Conservation (phyloP, 2,329 filamentous ascomycete genomes). For the Penicillium fuscoglaucum region DNA sequence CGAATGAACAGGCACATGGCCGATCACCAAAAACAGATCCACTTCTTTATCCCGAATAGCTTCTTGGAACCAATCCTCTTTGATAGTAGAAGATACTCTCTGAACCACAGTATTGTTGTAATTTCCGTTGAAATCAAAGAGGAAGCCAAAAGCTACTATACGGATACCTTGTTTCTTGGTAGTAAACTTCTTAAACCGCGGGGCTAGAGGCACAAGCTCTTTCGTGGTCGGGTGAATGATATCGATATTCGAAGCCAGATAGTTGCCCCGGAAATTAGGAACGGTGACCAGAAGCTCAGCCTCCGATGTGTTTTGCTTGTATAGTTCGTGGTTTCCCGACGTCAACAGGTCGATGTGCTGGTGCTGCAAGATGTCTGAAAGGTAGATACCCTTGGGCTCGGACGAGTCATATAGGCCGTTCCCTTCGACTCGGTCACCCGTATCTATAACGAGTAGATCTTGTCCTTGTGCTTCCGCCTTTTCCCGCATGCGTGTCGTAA, state of each 20-base stretch:
- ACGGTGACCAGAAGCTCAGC: slow-evolving; percentile 78
- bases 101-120: slow-evolving; percentile 87
- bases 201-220: slow-evolving; percentile 71
- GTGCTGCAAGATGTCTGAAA: slow-evolving; percentile 80
- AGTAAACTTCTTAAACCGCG: slow-evolving; percentile 82
- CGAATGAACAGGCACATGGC: slow-evolving; percentile 81
- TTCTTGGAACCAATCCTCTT: slow-evolving; percentile 84
- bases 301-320: slow-evolving; percentile 73
- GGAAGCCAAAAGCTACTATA: slow-evolving; percentile 86
- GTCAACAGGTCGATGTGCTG: slow-evolving; percentile 82
- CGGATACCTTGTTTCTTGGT: slow-evolving; percentile 85
- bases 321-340: slow-evolving; percentile 93
- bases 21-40: slow-evolving; percentile 82
- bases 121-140: slow-evolving; percentile 91
- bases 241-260: slow-evolving; percentile 90
- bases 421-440: slow-evolving; percentile 88
- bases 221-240: slow-evolving; percentile 74
- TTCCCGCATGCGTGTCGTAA: slow-evolving; percentile 76
- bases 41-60: slow-evolving; percentile 76
- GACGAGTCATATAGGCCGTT: slow-evolving; percentile 94
- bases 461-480: slow-evolving; percentile 75
- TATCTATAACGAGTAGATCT: slow-evolving; percentile 92
- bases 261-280: slow-evolving; percentile 75
- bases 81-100: slow-evolving; percentile 74
- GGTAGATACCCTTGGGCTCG: slow-evolving; percentile 81